A percentile compares a stretch with the other conserved stretches of the same genome.
These are phyloP conservation scores for Cymbopogon flexuosus DNA, from an alignment of 202 grass and related monocot species.

Conservation along the genomic window DNA sequence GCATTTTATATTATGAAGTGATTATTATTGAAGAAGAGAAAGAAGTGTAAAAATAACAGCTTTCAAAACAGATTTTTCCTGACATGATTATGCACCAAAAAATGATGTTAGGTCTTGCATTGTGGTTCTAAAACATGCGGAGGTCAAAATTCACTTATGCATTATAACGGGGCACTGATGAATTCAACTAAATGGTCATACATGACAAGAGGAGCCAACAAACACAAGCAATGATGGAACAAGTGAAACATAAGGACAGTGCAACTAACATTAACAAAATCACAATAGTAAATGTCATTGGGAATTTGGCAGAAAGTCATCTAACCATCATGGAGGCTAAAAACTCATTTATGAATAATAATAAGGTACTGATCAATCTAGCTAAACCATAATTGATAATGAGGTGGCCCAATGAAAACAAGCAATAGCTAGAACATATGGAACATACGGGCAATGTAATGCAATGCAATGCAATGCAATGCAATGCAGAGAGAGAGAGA, in stretches of 20 bases:
- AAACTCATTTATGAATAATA: neutral
- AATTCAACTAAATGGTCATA: conserved; percentile 13
- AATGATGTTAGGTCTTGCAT: neutral
- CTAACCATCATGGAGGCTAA: conserved; percentile 41
- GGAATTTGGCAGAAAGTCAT: conserved; percentile 12
- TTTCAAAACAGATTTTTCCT: neutral
- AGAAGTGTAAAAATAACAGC: neutral
- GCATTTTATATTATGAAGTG: conserved; percentile 20
- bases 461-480: neutral
- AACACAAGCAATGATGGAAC: neutral
- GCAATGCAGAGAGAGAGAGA: too few relatives aligned
- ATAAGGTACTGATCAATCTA: neutral
- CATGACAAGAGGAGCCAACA: neutral
- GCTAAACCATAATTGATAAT: neutral
- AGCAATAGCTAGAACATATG: neutral
- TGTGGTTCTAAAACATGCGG: neutral
- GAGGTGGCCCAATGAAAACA: neutral
- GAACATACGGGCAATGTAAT: neutral
- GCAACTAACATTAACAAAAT: conserved; percentile 20
- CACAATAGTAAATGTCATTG: neutral
- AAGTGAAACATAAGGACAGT: conserved; percentile 9
- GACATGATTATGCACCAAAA: conserved; percentile 6
- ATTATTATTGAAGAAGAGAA: conserved; percentile 1
- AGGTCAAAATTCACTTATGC: neutral
- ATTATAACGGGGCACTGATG: neutral